Conservation (phyloP, 176 grass and related monocot genomes). For the Zea luxurians region DNA sequence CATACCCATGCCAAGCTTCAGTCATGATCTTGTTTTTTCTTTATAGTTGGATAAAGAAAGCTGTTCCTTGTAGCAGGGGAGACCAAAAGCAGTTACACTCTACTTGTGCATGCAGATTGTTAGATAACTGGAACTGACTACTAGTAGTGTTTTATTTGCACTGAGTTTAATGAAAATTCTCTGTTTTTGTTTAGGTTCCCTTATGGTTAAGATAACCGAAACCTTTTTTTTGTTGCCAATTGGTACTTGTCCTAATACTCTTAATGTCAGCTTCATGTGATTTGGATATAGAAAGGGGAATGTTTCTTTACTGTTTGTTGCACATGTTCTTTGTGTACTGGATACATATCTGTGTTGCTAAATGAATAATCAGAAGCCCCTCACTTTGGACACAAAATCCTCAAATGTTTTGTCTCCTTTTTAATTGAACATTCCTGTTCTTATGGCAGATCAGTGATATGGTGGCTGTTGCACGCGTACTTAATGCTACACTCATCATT, state of each 20-base stretch:
- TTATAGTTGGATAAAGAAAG: slow-evolving; percentile 15
- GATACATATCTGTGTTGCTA: not conserved
- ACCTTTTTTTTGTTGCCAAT: not conserved
- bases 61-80: not conserved
- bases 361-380: slow-evolving; percentile 6
- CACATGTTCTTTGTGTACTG: slow-evolving; percentile 26
- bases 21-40: slow-evolving; percentile 31
- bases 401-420: slow-evolving; percentile 4
- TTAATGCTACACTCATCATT: slow-evolving; percentile 89
- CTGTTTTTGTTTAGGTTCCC: slow-evolving; percentile 7
- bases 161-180: not conserved
- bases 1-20: slow-evolving; percentile 1
- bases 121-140: slow-evolving; percentile 9
- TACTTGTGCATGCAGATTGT: slow-evolving; percentile 20
- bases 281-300: slow-evolving; percentile 13
- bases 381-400: slow-evolving; percentile 10
- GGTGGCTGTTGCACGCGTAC: slow-evolving; percentile 75
- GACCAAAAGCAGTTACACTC: slow-evolving; percentile 8
- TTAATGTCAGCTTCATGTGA: not conserved
- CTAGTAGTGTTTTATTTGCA: not conserved
- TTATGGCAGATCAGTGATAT: slow-evolving; percentile 85
- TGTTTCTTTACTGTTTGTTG: slow-evolving; percentile 16
- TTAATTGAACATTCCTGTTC: slow-evolving; percentile 20
- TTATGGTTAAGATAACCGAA: not conserved
- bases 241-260: not conserved